Evolutionary conservation across 305 asterid genomes (phyloP).

Genomic region (Fraxinus paxiana): DNA sequence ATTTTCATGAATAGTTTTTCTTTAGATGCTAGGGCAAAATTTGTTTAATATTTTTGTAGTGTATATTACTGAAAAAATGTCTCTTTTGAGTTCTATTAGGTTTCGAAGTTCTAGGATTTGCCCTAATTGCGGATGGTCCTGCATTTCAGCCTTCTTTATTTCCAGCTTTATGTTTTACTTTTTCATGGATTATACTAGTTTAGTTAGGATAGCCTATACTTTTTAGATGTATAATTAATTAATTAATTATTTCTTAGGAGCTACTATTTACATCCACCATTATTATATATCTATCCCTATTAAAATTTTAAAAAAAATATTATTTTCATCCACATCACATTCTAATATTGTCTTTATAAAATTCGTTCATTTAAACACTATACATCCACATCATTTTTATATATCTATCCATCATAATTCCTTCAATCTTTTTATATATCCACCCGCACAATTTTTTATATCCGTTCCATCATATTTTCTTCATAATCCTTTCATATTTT

Average conservation of each 20-base stretch:
- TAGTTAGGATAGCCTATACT: background rate
- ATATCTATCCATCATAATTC: background rate
- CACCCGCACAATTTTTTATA: background rate
- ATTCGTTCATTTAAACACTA: background rate
- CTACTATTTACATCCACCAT: background rate
- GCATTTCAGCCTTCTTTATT: background rate
- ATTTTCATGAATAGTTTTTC: background rate
- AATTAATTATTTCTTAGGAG: background rate
- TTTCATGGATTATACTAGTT: background rate
- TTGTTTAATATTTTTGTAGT: background rate
- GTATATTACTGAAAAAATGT: background rate
- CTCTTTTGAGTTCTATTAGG: background rate
- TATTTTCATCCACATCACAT: background rate
- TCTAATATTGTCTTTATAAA: background rate
- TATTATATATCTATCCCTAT: background rate
- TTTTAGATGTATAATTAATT: background rate
- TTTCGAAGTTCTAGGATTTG: background rate
- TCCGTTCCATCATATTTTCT: background rate
- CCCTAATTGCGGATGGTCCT: background rate
- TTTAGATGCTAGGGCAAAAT: background rate
- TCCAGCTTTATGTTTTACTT: background rate
- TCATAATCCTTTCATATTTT: background rate
- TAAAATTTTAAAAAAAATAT: too few species aligned
- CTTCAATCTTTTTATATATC: background rate
- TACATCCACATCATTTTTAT: background rate